Evolutionary conservation across 306 rosid species (phyloP), one percentile per base, ranked within the genome.

Genomic region (Potentilla sterilis): DNA sequence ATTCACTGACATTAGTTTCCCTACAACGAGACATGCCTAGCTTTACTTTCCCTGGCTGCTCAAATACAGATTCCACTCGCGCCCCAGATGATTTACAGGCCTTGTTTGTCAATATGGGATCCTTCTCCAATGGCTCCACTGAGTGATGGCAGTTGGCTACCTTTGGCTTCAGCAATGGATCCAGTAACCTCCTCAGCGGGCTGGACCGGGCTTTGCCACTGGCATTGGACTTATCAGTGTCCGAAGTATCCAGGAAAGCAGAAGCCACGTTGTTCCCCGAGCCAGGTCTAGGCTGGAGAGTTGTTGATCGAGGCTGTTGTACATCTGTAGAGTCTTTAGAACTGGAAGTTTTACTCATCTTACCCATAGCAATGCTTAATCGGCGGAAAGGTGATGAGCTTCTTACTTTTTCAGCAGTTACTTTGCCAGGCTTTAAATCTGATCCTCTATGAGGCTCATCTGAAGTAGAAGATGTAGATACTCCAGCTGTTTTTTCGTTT

Each of bases 141-240:
- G 85, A 55, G 48, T 61, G 84, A 75, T 70, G 85, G 77, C 82
- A 61, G 80, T 78, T 86, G 63, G 85, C 85, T 38, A 88, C 85
- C 87, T 84, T 94, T 11, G 96, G 84, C 83, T 89, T 90, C 78
- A 92, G 84, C 40, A 96, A 79, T 62, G 98, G 98, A 75, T 90
- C 91, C 72, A 96, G 89, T 73, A 96, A 87, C 80, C 99, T 85
- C 84, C 97, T 88, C 70, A 96, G 84, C 79, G 99, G 99, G 81
- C 97, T 92, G 42, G 96, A 89, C 88, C 87, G 89, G 76, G 88
- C 77, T 83, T 83, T 87, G 79, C 77, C 55, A 77, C 83, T 81
- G 74, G 77, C 85, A 24, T 61, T 83, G 78, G 81, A 81, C 65
- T 87, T 89, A 48, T 86, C 92, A 62, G 64, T 80, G 78, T 76